Conservation (phyloP, 306 rosid genomes). For the Luffa aegyptiaca region DNA sequence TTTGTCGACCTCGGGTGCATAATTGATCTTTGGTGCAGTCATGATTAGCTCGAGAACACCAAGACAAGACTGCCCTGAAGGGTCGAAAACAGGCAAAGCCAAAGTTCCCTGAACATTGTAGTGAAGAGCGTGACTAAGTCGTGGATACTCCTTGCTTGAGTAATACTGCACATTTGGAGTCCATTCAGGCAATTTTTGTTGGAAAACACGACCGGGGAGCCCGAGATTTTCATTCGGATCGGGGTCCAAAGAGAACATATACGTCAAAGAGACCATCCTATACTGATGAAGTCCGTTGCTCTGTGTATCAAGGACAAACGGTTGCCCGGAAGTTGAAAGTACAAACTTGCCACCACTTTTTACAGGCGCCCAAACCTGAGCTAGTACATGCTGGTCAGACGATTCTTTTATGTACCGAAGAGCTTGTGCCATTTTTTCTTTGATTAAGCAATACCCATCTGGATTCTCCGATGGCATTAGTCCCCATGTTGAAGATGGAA, state of each 20-base stretch:
- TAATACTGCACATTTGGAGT: slow-evolving; percentile 87
- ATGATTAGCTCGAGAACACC: slow-evolving; percentile 81
- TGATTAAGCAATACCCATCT: slow-evolving; percentile 42
- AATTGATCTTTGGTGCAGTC: slow-evolving; percentile 68
- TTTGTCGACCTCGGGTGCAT: slow-evolving; percentile 81
- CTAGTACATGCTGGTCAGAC: slow-evolving; percentile 60
- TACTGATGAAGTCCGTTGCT: slow-evolving; percentile 68
- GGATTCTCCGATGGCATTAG: slow-evolving; percentile 30
- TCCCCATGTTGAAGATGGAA: slow-evolving; percentile 28
- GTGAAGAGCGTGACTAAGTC: slow-evolving; percentile 59
- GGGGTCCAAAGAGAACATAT: slow-evolving; percentile 54
- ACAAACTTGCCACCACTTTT: slow-evolving; percentile 37
- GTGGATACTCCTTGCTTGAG: slow-evolving; percentile 60
- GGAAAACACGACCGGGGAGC: slow-evolving; percentile 86
- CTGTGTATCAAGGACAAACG: slow-evolving; percentile 64
- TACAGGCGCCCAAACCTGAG: slow-evolving; percentile 90
- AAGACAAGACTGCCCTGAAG: slow-evolving; percentile 56
- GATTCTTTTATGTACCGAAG: slow-evolving; percentile 60
- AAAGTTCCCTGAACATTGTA: slow-evolving; percentile 77
- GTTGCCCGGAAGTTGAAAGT: slow-evolving; percentile 82
- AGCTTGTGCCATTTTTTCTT: slow-evolving; percentile 84
- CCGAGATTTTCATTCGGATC: slow-evolving; percentile 49
- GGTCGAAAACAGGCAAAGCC: slow-evolving; percentile 81
- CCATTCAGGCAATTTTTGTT: slow-evolving; percentile 76
- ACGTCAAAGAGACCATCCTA: slow-evolving; percentile 52